phyloP scores from a whole-genome alignment of 495 filamentous ascomycete species.

The Oidiodendron maius region DNA sequence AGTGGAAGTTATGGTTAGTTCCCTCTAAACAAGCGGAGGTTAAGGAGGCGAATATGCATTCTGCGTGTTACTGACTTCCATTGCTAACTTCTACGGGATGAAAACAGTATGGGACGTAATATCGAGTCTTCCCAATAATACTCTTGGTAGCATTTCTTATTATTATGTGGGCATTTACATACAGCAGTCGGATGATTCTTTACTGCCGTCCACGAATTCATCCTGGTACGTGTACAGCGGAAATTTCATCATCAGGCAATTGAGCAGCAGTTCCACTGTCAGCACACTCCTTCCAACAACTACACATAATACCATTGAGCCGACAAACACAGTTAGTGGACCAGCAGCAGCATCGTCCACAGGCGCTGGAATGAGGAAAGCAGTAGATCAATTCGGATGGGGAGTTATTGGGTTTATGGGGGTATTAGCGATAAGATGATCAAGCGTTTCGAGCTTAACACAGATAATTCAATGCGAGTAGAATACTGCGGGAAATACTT shows the following conservation, averaged over 20 bases:
- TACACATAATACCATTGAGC: neutral
- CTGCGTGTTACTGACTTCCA: neutral
- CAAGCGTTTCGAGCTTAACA: neutral
- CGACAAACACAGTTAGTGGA: neutral
- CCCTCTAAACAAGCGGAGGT: neutral
- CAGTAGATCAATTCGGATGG: neutral
- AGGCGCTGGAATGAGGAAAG: neutral
- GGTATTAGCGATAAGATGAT: neutral
- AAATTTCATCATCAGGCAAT: neutral
- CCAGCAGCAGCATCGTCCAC: neutral
- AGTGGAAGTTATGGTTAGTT: neutral
- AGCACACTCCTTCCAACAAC: neutral
- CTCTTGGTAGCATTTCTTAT: neutral
- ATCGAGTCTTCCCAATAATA: neutral
- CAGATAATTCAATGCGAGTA: neutral
- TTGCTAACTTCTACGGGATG: neutral
- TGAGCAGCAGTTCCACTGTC: neutral
- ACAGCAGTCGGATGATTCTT: neutral
- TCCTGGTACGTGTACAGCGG: neutral
- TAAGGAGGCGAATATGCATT: neutral
- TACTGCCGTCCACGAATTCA: neutral
- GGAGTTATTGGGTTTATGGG: neutral
- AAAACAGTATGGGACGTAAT: neutral
- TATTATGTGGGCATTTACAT: neutral
- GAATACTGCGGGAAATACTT: too few relatives aligned